Percentiles rank a stretch among this genome's conserved stretches.
Conservation (phyloP, 2,329 filamentous ascomycete species). For the Bipolaris zeicola region DNA sequence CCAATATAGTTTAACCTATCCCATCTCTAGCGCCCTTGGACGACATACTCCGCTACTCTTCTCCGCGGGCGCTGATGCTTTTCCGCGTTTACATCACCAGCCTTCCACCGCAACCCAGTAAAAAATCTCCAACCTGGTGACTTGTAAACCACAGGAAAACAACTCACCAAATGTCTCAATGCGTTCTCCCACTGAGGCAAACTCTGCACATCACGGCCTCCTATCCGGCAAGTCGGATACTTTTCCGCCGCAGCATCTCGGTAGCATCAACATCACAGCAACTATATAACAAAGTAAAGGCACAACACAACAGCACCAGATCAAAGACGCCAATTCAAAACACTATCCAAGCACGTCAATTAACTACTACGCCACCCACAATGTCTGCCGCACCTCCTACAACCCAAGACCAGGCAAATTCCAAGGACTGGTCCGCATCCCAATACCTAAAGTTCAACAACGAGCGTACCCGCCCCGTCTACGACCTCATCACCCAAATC, state of each 20-base stretch:
- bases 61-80: not conserved
- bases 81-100: not conserved
- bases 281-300: not conserved
- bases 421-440: conserved; percentile 59
- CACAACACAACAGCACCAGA: not conserved
- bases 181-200: not conserved
- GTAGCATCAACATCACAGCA: not conserved
- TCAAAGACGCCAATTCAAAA: too few species aligned
- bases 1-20: not conserved
- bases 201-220: not conserved
- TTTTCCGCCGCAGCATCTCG: not conserved
- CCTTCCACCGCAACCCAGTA: not conserved
- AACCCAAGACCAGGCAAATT: conserved; percentile 3
- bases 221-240: not conserved
- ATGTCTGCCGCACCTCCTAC: not conserved
- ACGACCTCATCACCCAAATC: conserved; percentile 60
- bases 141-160: too few species aligned
- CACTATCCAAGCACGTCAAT: not conserved
- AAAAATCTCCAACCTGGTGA: not conserved
- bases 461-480: conserved; percentile 60
- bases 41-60: not conserved
- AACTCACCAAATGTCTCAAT: not conserved
- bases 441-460: conserved; percentile 63
- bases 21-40: not conserved
- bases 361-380: not conserved